Base-by-base conservation (phyloP, 306 rosid genomes). In the Quercus wislizeni region DNA sequence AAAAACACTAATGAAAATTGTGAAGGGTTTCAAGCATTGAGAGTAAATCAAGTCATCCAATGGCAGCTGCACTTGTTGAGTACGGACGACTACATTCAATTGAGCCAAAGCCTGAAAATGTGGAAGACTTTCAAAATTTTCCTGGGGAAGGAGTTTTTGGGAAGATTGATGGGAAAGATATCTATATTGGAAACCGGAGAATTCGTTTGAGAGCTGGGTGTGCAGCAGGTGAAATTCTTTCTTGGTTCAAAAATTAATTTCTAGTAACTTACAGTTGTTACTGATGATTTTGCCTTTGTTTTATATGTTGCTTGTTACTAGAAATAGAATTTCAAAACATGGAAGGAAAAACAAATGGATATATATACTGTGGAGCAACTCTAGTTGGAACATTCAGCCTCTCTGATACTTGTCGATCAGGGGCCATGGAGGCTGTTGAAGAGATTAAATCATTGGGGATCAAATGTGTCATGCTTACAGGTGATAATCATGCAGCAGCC, bases 31-130 rank as follows among this genome's bases (percentile, higher is more conserved):
- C 99, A 58, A 90, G 99, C 78, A 81, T 92, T 56, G 99, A 95
- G 92, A 91, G 94, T 81, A 95, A 95, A 85, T 90, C 99, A 58
- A 92, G 99, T 59, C 99, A 95, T 88, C 99, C 99, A 69, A 85
- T 92, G 93, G 98, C 99, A 6, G 86, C 83, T 55, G 94, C 99
- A 11, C 84, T 95, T 70, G 85, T 95, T 70, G 94, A 89, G 65
- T 81, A 95, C 8, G 99, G 92, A 82, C 89, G 92, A 87, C 89
- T 88, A 23, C 88, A 81, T 35, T 91, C 88, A 2, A 77, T 95
- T 76, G 89, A 86, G 57, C 92, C 94, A 64, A 89, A 89, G 55
- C 92, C 98, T 3, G 99, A 95, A 77, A 86, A 79, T 54, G 99
- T 92, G 80, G 88, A 84, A 5, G 90, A 85, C 63, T 95, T 92